Evolutionary conservation across 257 asterid genomes (phyloP).

Genomic region (Lithospermum erythrorhizon): DNA sequence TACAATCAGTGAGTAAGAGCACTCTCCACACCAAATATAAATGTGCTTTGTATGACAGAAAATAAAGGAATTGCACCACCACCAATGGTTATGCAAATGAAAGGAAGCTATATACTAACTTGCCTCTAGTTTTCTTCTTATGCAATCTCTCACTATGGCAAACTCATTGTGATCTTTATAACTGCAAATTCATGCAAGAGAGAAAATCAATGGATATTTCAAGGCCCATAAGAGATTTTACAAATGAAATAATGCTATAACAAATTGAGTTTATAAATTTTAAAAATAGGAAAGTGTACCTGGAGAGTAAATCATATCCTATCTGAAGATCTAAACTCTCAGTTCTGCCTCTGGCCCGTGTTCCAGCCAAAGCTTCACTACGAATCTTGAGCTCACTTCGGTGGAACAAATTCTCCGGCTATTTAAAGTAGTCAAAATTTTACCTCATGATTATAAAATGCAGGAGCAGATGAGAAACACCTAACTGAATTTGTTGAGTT

Average conservation of each 20-base stretch:
- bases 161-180: constrained; percentile 86
- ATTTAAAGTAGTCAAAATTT: constrained; percentile 8
- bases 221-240: background rate
- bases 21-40: background rate
- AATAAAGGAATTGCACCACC: background rate
- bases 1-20: no score
- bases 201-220: background rate
- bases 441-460: constrained; percentile 5
- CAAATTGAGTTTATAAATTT: no score
- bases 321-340: constrained; percentile 64
- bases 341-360: constrained; percentile 83
- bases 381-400: constrained; percentile 51
- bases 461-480: constrained; percentile 8
- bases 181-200: constrained; percentile 30
- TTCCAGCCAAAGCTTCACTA: constrained; percentile 97
- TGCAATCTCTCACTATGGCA: constrained; percentile 74
- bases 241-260: background rate
- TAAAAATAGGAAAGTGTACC: constrained; percentile 26
- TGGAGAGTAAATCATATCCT: constrained; percentile 81
- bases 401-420: constrained; percentile 94
- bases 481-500: constrained; percentile 1
- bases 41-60: background rate
- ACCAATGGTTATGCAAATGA: background rate
- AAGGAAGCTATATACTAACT: constrained; percentile 17
- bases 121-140: constrained; percentile 72